Evolutionary conservation across 306 rosid species (phyloP), one percentile per base, ranked within the genome.

Genomic region (Calophaca sinica): DNA sequence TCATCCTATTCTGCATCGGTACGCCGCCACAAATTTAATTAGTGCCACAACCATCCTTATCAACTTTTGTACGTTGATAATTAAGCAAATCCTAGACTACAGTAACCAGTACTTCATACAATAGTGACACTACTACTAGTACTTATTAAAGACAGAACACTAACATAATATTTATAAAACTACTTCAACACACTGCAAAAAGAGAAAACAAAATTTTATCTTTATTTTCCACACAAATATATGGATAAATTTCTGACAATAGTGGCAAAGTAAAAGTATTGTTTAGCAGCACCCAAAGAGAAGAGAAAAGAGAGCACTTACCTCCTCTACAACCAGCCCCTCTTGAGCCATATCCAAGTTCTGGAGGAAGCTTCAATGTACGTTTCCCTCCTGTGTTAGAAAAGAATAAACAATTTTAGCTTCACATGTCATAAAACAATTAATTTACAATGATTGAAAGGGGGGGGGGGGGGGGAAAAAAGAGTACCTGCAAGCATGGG

Each of bases 261-360:
- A 49, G 53, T 62, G 68, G 67, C 26, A 81, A 68, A 73, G 53
- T 68, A 35, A 74, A 20, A 20, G 26, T 20, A 20, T 20, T 46
- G 5, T 2, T 45, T 28, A 31, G 73, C 52, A 32, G 63, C 48
- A 68, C 9, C 13, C 5, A 38, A 38, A 38, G 42, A 38, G 42
- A 38, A 7, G 7, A 5, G 42, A 3, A 38, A 35, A 33, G 36
- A 3, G 77, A 55, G 65, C 41, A 41, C 85, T 82, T 81, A 85
- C 98, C 98, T 91, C 96, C 98, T 80, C 67, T 89, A 58, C 98
- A 91, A 12, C 98, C 98, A 55, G 98, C 98, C 20, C 97, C 98
- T 82, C 98, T 88, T 10, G 80, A 68, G 54, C 98, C 98, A 48
- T 94, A 94, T 41, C 86, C 98, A 61, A 94, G 96, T 78, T 89